These are phyloP conservation scores for Lactarius hatsudake DNA, from an alignment of 768 basidiomycete genomes.

Conservation along the genomic window DNA sequence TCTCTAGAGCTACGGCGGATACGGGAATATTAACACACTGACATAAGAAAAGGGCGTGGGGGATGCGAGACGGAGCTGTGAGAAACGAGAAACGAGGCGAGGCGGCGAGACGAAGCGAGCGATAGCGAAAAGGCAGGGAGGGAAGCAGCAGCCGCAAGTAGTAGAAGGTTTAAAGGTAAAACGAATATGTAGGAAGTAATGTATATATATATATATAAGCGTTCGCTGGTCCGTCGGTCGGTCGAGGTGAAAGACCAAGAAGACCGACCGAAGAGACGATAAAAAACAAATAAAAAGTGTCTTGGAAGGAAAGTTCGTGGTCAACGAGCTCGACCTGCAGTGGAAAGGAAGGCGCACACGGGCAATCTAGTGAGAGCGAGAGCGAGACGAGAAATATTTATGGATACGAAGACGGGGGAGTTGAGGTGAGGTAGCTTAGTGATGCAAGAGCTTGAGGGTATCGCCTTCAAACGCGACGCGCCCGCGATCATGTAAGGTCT, in stretches of 20 bases:
- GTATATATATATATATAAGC: not conserved
- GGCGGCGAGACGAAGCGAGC: not conserved
- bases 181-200: not conserved
- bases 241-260: not conserved
- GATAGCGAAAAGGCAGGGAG: not conserved
- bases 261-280: constrained; percentile 3
- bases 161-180: not conserved
- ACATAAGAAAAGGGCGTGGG: not conserved
- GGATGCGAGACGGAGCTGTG: not conserved
- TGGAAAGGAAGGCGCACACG: no score
- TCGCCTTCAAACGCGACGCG: constrained; percentile 36
- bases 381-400: not conserved
- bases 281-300: not conserved
- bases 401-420: not conserved
- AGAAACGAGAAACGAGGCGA: not conserved
- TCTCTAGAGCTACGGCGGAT: not conserved
- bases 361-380: no score
- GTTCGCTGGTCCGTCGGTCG: constrained; percentile 9
- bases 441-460: constrained; percentile 30
- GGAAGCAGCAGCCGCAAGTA: not conserved
- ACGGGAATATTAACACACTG: not conserved
- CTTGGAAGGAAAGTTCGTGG: not conserved
- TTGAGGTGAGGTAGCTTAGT: not conserved
- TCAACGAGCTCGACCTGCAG: not conserved
- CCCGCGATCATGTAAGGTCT: constrained; percentile 34